Conservation (phyloP, 768 basidiomycete genomes). For the Leccinum longicurvipes region DNA sequence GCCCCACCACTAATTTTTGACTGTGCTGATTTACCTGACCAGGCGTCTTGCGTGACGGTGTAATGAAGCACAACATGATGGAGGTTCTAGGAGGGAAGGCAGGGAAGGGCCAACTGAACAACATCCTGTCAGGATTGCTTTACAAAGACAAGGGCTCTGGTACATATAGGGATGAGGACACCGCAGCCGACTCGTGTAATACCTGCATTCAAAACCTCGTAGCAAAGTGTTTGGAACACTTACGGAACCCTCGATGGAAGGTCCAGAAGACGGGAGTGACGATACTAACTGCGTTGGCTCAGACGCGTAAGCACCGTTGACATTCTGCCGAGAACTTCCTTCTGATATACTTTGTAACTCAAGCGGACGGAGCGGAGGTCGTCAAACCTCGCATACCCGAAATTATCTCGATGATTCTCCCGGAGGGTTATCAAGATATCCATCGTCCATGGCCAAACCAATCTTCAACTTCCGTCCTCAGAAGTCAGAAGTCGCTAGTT, state of each 20-base stretch:
- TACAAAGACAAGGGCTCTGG: constrained; percentile 11
- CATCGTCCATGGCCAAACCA: not conserved
- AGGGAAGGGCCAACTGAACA: constrained; percentile 8
- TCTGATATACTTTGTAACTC: not conserved
- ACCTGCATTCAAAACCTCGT: constrained; percentile 8
- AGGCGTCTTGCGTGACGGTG: constrained; percentile 15
- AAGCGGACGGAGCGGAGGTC: not conserved
- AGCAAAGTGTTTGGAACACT: constrained; percentile 1
- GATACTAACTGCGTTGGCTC: constrained; percentile 20
- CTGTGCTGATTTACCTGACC: not conserved
- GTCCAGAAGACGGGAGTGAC: constrained; percentile 21
- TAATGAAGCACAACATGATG: constrained; percentile 13
- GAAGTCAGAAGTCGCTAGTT: not conserved
- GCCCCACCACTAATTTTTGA: not conserved
- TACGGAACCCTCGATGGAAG: constrained; percentile 9
- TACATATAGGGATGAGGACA: not conserved
- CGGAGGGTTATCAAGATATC: not conserved
- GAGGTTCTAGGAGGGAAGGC: constrained; percentile 16
- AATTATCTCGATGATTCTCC: not conserved
- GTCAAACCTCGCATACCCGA: not conserved
- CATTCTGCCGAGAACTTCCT: not conserved
- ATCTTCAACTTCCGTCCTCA: not conserved
- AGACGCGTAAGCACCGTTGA: constrained; percentile 11
- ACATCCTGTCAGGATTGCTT: constrained; percentile 21
- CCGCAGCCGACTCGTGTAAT: not conserved